Evolutionary conservation across 2,329 filamentous ascomycete genomes (phyloP).

Genomic region (Exophiala spinifera): DNA sequence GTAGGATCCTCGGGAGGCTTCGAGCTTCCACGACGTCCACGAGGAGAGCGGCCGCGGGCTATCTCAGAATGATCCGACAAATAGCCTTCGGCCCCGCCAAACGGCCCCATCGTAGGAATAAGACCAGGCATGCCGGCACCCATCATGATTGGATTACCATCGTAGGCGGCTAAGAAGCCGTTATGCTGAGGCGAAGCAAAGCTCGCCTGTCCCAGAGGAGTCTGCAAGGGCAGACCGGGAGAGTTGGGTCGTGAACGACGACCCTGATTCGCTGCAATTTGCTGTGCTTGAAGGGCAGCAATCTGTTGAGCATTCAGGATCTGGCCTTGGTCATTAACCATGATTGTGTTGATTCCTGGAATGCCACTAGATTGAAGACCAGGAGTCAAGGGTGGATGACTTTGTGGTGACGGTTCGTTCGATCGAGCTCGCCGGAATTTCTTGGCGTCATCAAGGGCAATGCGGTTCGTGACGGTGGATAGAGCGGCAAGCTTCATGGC

Average conservation of each 20-base stretch:
- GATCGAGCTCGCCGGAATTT: slow-evolving; percentile 92
- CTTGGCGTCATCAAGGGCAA: slow-evolving; percentile 91
- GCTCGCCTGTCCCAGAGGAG: slow-evolving; percentile 35
- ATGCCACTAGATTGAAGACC: slow-evolving; percentile 62
- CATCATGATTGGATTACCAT: slow-evolving; percentile 67
- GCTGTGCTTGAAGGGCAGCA: slow-evolving; percentile 71
- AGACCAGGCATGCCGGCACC: slow-evolving; percentile 69
- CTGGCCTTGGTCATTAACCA: slow-evolving; percentile 93
- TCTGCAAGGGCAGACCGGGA: slow-evolving; percentile 78
- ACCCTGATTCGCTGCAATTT: slow-evolving; percentile 54
- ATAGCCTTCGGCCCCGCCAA: slow-evolving; percentile 76
- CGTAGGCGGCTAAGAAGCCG: slow-evolving; percentile 87
- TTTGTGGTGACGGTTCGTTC: slow-evolving; percentile 63
- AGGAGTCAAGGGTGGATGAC: slow-evolving; percentile 63
- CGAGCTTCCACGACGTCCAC: slow-evolving; percentile 87
- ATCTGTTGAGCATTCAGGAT: slow-evolving; percentile 82
- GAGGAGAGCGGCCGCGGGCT: slow-evolving; percentile 82
- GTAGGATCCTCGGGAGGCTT: slow-evolving; percentile 98
- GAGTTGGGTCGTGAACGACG: slow-evolving; percentile 85
- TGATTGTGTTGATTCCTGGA: slow-evolving; percentile 74
- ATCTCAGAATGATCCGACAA: slow-evolving; percentile 93
- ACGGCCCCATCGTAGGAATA: slow-evolving; percentile 60
- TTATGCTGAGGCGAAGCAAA: slow-evolving; percentile 92
- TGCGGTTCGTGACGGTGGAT: slow-evolving; percentile 97
- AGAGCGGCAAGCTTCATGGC: slow-evolving; percentile 98